Base-by-base conservation (phyloP, 1,139 yeast species). In the Taphrina flavorubra region DNA sequence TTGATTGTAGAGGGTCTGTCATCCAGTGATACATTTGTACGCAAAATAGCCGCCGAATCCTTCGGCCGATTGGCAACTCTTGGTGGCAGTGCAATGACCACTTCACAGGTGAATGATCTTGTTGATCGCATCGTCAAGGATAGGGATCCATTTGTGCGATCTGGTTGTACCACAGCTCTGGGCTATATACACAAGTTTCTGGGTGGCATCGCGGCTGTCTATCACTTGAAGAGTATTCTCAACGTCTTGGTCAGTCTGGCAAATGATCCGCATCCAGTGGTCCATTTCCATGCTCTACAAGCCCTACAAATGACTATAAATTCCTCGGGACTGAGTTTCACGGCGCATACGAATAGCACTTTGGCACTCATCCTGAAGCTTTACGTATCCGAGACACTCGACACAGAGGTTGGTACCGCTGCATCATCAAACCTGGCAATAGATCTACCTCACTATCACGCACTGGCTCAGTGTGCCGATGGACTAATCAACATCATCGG, bases 261-360 rank as follows among this genome's bases (percentile, higher is more conserved):
- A 2, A 80, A 80, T 49, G 98, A 92, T 77, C 95, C 97, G 0
- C 94, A 92, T 75, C 97, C 97, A 0, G 80, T 85, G 1, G 92
- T 94, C 14, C 92, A 90, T 75, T 83, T 85, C 69, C 88, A 90
- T 82, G 83, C 95, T 0, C 76, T 92, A 71, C 84, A 83, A 66
- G 84, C 96, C 0, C 77, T 89, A 51, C 77, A 83, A 2, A 79
- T 83, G 6, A 78, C 89, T 14, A 81, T 91, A 63, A 86, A 85
- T 64, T 79, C 81, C 59, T 80, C 85, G 5, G 89, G 87, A 68
- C 76, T 85, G 60, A 85, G 86, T 11, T 82, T 85, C 68, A 74
- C 80, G 18, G 73, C 75, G 5, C 78, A 80, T 16, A 79, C 85
- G 2, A 73, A 81, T 10, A 81, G 82, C 62, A 78, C 87, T 0